Evolutionary conservation across 305 asterid genomes (phyloP), one percentile per base, ranked within the genome.

Genomic region (Rubia peregrina): DNA sequence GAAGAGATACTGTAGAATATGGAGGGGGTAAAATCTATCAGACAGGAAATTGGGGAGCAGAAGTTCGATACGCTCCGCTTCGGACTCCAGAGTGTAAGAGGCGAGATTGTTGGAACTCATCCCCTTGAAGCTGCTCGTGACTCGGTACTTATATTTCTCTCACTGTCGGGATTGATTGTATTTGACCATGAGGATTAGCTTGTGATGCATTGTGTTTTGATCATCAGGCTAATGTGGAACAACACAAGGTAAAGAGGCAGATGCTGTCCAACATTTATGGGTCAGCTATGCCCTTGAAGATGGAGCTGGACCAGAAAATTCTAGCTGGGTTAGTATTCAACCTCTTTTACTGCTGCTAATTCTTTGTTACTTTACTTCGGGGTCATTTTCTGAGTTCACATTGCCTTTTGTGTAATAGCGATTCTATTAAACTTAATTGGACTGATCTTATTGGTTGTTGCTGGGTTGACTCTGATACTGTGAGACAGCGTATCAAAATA

Each of bases 41-140:
- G 83, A 16, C 83, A 89, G 68, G 90, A 82, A 80, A 80, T 80
- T 78, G 86, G 86, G 13, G 90, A 90, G 69, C 85, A 78, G 70
- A 74, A 75, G 67, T 85, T 72, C 65, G 97, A 91, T 75, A 88
- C 94, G 11, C 88, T 94, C 26, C 87, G 97, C 30, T 89, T 78
- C 51, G 99, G 99, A 57, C 89, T 94, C 55, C 96, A 94, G 42
- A 93, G 97, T 60, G 99, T 91, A 38, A 89, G 90, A 85, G 89
- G 96, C 76, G 98, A 87, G 74, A 88, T 94, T 8, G 79, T 91
- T 71, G 96, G 86, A 77, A 75, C 95, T 75, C 97, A 94, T 69
- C 97, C 97, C 41, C 95, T 94, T 64, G 89, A 89, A 83, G 85
- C 90, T 74, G 71, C 95, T 46, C 83, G 76, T 69, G 83, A 81